Base-by-base conservation (phyloP, 805 yeast species). In the Ogataea pignaliae region DNA sequence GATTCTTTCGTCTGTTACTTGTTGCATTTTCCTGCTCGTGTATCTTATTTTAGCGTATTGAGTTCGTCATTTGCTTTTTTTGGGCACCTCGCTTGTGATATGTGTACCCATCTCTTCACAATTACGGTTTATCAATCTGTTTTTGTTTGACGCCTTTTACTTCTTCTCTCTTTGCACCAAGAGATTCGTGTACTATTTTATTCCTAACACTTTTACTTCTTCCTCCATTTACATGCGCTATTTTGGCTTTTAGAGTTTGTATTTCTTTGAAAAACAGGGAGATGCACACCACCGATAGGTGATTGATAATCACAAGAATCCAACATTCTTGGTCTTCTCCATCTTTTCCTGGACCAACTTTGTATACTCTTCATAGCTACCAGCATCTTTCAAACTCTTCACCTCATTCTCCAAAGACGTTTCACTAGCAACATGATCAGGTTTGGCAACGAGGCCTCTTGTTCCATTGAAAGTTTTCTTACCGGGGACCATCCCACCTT, bases 401-500 rank as follows among this genome's bases (percentile, higher is more conserved):
- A n/a, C 31, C 10, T 29, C 31, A 29, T 29, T 12, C 31, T 29
- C 31, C 12, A 29, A 29, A 29, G 31, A 12, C 12, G 12, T 29
- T 10, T 12, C 43, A 26, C 32, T 37, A 16, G 37, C n/a, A n/a
- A n/a, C n/a, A 21, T 21, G 26, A 4, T 21, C 7, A 21, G 26
- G 26, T 7, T 21, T 21, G 26, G 26, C 26, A 21, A 21, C 43
- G 32, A 48, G 17, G 6, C 52, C 53, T 10, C 44, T 30, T 8
- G 39, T 35, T 5, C 56, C 55, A 10, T 30, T 38, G 32, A 54
- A 54, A 11, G 44, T 30, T 12, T 37, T 41, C 53, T 50, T 10
- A 46, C 45, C n/a, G 59, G 57, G 8, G 61, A 45, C 15, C 54
- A 59, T 30, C 5, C 33, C 29, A 10, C 32, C 36, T 14, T 18